Percentiles rank a stretch among this genome's conserved stretches.
Evolutionary conservation across 2,329 filamentous ascomycete species (phyloP).

Genomic region (Exophiala aquamarina): DNA sequence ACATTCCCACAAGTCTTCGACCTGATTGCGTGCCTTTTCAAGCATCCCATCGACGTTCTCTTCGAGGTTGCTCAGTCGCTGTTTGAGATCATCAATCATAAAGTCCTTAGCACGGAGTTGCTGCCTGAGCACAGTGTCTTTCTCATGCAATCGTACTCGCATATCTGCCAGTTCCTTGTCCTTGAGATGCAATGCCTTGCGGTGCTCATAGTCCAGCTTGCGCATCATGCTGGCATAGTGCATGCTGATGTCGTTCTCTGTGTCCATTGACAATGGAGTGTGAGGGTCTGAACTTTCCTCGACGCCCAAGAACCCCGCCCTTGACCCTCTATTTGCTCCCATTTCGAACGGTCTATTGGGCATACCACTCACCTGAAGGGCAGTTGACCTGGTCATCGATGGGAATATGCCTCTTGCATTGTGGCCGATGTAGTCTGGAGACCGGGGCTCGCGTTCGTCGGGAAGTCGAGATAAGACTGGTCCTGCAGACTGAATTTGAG

Average conservation of each 20-base stretch:
- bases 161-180: slow-evolving; percentile 32
- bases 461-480: slow-evolving; percentile 6
- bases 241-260: slow-evolving; percentile 31
- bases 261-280: slow-evolving; percentile 31
- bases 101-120: slow-evolving; percentile 33
- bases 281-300: slow-evolving; percentile 17
- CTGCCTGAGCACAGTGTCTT: slow-evolving; percentile 34
- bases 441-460: slow-evolving; percentile 9
- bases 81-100: slow-evolving; percentile 31
- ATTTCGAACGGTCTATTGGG: slow-evolving; percentile 1
- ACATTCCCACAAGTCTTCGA: slow-evolving; percentile 37
- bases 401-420: slow-evolving; percentile 16
- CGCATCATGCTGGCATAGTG: slow-evolving; percentile 34
- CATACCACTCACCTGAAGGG: slow-evolving; percentile 15
- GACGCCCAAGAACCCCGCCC: slow-evolving; percentile 9
- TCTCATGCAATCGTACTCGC: slow-evolving; percentile 31
- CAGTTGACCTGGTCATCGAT: slow-evolving; percentile 6
- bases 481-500: slow-evolving; percentile 16
- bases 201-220: slow-evolving; percentile 33
- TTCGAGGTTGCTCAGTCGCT: slow-evolving; percentile 26
- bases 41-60: slow-evolving; percentile 28
- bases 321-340: not conserved
- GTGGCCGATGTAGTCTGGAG: slow-evolving; percentile 21
- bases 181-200: slow-evolving; percentile 30
- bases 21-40: slow-evolving; percentile 33